These are phyloP conservation scores for Fusarium albosuccineum DNA, from an alignment of 2,329 filamentous ascomycete species.

Conservation along the genomic window DNA sequence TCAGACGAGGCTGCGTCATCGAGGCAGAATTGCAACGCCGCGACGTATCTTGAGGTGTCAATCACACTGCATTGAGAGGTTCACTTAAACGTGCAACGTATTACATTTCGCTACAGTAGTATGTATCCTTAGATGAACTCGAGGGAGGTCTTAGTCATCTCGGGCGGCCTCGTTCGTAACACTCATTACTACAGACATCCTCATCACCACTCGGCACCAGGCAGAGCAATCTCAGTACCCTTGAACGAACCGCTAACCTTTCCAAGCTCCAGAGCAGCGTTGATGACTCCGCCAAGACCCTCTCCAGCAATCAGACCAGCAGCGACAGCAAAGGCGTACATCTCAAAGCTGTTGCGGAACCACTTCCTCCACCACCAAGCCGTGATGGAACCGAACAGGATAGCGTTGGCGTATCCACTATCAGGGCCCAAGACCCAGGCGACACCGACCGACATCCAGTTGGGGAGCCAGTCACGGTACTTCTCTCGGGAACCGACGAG, in stretches of 20 bases:
- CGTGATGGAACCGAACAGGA: slow-evolving; percentile 66
- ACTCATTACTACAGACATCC: background rate
- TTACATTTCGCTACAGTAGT: too few relatives aligned
- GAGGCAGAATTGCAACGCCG: too few relatives aligned
- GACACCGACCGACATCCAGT: slow-evolving; percentile 73
- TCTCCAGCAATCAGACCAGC: slow-evolving; percentile 74
- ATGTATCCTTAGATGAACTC: too few relatives aligned
- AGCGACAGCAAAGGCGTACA: slow-evolving; percentile 70
- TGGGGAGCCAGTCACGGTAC: slow-evolving; percentile 69
- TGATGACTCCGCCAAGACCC: slow-evolving; percentile 72
- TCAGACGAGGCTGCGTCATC: too few relatives aligned
- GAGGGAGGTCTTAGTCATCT: too few relatives aligned
- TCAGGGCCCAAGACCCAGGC: slow-evolving; percentile 71
- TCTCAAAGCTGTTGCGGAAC: slow-evolving; percentile 63
- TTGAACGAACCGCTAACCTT: slow-evolving; percentile 48
- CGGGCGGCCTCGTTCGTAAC: too few relatives aligned
- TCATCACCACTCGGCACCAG: slow-evolving; percentile 24
- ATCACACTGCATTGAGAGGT: too few relatives aligned
- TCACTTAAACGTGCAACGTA: too few relatives aligned
- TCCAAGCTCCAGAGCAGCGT: slow-evolving; percentile 61
- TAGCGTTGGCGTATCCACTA: slow-evolving; percentile 66
- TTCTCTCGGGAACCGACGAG: slow-evolving; percentile 65
- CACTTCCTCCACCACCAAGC: slow-evolving; percentile 68
- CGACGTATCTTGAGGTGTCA: too few relatives aligned
- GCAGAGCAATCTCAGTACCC: slow-evolving; percentile 35